phyloP scores from a whole-genome alignment of 1,284 basidiomycete species.

The Moesziomyces antarcticus region DNA sequence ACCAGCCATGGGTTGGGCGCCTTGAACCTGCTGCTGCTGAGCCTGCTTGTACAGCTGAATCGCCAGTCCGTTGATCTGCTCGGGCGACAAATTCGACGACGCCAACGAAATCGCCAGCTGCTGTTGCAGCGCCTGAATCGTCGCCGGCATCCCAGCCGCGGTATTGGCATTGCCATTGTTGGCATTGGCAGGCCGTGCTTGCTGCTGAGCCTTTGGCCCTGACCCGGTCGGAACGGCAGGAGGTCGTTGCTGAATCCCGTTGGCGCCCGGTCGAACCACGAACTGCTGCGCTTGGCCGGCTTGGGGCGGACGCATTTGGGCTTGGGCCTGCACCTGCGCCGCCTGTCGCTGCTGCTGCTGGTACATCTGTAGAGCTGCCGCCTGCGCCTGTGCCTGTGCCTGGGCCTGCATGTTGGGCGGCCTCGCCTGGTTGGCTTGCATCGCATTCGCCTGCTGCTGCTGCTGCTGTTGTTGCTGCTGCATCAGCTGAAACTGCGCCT shows the following conservation, averaged over 20 bases:
- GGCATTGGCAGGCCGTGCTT: conserved; percentile 8
- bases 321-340: conserved; percentile 40
- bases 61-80: conserved; percentile 60
- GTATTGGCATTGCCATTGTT: conserved; percentile 1
- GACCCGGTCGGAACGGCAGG: conserved; percentile 5
- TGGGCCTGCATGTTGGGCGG: conserved; percentile 19
- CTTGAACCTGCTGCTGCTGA: conserved; percentile 32
- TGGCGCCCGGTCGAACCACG: conserved; percentile 5
- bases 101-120: conserved; percentile 56
- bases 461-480: conserved; percentile 16
- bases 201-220: conserved; percentile 3
- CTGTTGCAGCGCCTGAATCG: conserved; percentile 59
- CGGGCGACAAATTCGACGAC: conserved; percentile 50
- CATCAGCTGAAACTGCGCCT: conserved; percentile 34
- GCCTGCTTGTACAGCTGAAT: conserved; percentile 62
- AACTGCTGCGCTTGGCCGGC: conserved; percentile 11
- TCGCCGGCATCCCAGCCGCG: conserved; percentile 42
- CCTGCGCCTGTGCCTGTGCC: conserved; percentile 15
- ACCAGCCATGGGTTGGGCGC: not conserved
- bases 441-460: conserved; percentile 14
- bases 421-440: conserved; percentile 17
- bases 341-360: conserved; percentile 46
- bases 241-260: not conserved
- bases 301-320: conserved; percentile 33
- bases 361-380: conserved; percentile 32